Evolutionary conservation across 257 asterid genomes (phyloP).

Genomic region (Petunia axillaris): DNA sequence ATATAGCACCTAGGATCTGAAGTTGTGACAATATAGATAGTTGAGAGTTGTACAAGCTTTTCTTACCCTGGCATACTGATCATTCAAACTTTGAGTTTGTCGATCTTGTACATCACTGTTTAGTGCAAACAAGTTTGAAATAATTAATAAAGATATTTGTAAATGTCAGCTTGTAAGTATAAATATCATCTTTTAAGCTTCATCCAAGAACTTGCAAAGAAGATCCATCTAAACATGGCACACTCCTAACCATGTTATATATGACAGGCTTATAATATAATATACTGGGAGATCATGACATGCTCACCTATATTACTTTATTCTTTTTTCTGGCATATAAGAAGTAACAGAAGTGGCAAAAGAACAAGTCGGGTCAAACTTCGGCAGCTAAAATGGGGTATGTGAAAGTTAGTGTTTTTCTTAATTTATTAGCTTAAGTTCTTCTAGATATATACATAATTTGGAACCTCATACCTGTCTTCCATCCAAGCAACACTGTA

Average conservation of each 20-base stretch:
- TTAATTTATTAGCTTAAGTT: background rate
- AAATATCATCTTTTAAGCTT: background rate
- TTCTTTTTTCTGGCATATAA: too few species aligned
- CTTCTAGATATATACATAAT: too few species aligned
- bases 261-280: background rate
- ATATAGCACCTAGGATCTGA: background rate
- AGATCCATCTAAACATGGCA: background rate
- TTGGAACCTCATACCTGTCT: slow-evolving; percentile 57
- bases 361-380: too few species aligned
- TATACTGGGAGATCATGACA: too few species aligned
- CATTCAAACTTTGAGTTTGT: background rate
- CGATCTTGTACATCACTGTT: slow-evolving; percentile 17
- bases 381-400: background rate
- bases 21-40: slow-evolving; percentile 36
- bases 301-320: too few species aligned
- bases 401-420: too few species aligned
- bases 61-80: slow-evolving; percentile 5
- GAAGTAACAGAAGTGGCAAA: too few species aligned
- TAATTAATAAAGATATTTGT: background rate
- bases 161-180: background rate
- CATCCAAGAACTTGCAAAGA: background rate
- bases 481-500: slow-evolving; percentile 98
- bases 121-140: background rate
- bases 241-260: background rate
- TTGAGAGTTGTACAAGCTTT: slow-evolving; percentile 31